Evolutionary conservation across 306 rosid species (phyloP).

Genomic region (Cucurbita argyrosperma): DNA sequence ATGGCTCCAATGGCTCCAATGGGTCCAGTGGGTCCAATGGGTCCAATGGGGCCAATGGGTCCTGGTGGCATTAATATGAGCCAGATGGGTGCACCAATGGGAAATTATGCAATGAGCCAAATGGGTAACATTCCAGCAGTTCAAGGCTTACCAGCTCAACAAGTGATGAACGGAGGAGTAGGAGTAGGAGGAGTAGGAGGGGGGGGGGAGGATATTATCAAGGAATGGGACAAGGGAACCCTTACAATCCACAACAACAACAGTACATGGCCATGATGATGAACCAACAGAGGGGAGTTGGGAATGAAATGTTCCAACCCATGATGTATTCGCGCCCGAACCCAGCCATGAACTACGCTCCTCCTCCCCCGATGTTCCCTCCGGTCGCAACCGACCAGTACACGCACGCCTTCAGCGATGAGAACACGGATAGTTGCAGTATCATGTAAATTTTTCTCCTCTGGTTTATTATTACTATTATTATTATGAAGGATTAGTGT

Average conservation of each 20-base stretch:
- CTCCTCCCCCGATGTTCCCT: constrained; percentile 34
- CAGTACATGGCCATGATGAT: constrained; percentile 88
- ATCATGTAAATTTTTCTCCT: constrained; percentile 39
- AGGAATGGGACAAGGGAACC: constrained; percentile 44
- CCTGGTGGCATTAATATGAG: neutral
- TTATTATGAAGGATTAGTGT: constrained; percentile 10
- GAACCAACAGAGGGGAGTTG: constrained; percentile 53
- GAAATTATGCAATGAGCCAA: constrained; percentile 23
- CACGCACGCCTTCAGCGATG: constrained; percentile 61
- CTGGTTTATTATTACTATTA: neutral
- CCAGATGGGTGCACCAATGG: constrained; percentile 23
- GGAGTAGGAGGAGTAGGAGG: constrained; percentile 8
- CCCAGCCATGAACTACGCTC: constrained; percentile 34
- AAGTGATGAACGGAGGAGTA: constrained; percentile 40
- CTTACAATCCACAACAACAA: constrained; percentile 21
- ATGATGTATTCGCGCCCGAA: constrained; percentile 57
- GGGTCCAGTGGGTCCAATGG: constrained; percentile 11
- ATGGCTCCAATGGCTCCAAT: constrained; percentile 13
- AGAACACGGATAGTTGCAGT: constrained; percentile 66
- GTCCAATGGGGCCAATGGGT: constrained; percentile 15
- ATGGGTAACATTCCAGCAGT: constrained; percentile 61
- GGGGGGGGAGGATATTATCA: constrained; percentile 45
- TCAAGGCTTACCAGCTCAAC: constrained; percentile 60
- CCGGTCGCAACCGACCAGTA: constrained; percentile 38
- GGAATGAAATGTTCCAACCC: constrained; percentile 52